Percentiles rank a stretch among this genome's conserved stretches.
These are phyloP conservation scores for Tetracladium setigerum DNA, from an alignment of 495 filamentous ascomycete genomes.

Conservation along the genomic window DNA sequence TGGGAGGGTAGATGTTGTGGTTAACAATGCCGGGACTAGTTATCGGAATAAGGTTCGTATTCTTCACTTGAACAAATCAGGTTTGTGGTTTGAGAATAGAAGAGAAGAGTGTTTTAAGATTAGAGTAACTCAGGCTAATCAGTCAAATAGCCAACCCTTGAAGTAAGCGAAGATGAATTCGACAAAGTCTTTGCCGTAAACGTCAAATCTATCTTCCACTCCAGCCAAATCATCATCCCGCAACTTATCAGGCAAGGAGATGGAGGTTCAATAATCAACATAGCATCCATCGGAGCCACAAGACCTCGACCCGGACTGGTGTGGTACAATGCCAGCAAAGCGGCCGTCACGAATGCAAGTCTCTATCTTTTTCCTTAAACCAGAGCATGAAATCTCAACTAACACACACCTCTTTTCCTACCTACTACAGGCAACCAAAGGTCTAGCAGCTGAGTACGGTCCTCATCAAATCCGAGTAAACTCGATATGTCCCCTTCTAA, in stretches of 20 bases:
- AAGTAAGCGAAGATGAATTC: conserved; percentile 61
- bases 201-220: conserved; percentile 54
- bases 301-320: conserved; percentile 59
- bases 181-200: conserved; percentile 61
- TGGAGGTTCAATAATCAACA: conserved; percentile 59
- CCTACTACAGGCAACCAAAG: conserved; percentile 44
- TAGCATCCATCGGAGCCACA: conserved; percentile 55
- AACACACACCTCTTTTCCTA: background rate
- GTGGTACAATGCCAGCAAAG: conserved; percentile 66
- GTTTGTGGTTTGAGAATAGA: background rate
- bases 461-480: conserved; percentile 59
- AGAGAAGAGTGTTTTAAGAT: background rate
- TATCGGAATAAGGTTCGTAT: conserved; percentile 54
- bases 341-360: conserved; percentile 53
- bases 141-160: conserved; percentile 37
- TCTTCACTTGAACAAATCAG: background rate
- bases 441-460: conserved; percentile 62
- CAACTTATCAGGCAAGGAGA: conserved; percentile 46
- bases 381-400: background rate
- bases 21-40: conserved; percentile 66
- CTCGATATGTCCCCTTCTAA: conserved; percentile 52
- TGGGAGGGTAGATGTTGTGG: conserved; percentile 47
- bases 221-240: conserved; percentile 43
- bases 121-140: background rate
- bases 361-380: background rate